phyloP scores from a whole-genome alignment of 2,329 filamentous ascomycete genomes.

The Fusarium chuoi region DNA sequence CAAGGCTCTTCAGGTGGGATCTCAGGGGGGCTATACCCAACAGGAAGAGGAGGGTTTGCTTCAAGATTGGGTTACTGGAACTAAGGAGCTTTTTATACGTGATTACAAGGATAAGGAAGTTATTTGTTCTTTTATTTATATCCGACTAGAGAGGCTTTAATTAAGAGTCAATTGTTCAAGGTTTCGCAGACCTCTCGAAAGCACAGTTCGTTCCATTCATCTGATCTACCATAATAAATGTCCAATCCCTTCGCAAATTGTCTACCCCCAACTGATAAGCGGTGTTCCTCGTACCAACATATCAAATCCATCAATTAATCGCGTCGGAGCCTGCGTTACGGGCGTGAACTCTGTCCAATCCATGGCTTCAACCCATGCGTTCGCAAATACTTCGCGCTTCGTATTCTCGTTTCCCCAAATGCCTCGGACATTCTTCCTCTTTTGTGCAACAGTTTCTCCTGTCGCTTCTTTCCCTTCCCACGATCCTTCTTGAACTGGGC shows the following conservation, averaged over 20 bases:
- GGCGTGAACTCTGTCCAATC: too few species aligned
- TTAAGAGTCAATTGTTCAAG: too few species aligned
- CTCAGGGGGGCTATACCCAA: neutral
- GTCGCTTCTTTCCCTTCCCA: too few species aligned
- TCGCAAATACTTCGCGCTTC: rapidly evolving
- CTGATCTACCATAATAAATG: rapidly evolving
- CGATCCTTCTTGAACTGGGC: rapidly evolving
- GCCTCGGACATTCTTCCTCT: rapidly evolving
- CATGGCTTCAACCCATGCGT: too few species aligned
- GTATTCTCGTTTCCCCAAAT: too few species aligned
- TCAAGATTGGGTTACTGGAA: neutral
- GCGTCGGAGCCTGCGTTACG: too few species aligned
- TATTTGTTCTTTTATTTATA: neutral
- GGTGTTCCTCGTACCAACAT: too few species aligned
- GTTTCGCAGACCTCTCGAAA: too few species aligned
- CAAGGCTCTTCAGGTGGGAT: neutral
- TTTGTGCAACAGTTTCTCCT: too few species aligned
- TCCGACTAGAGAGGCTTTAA: neutral
- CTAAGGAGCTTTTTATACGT: neutral
- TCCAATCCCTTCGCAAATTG: rapidly evolving
- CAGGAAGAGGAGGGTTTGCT: neutral
- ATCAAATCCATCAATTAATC: rapidly evolving
- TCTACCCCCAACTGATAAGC: too few species aligned
- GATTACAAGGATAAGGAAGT: neutral
- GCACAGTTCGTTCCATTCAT: too few species aligned